Conservation (phyloP, 2,329 filamentous ascomycete species). For the Leptographium lundbergii region DNA sequence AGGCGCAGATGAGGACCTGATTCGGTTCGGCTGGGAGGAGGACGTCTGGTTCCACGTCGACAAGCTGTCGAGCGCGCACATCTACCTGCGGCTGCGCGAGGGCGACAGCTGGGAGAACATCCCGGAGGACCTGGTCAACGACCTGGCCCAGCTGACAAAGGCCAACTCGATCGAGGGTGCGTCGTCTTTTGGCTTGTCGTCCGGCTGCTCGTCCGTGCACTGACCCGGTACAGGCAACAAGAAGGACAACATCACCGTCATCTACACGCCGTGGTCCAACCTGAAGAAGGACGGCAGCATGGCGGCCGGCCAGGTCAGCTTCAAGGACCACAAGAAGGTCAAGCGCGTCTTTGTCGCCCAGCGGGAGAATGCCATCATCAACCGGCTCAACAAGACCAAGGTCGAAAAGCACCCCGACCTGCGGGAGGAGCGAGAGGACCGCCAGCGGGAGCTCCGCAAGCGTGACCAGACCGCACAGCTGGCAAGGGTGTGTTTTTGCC, state of each 20-base stretch:
- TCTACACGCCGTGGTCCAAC: conserved; percentile 95
- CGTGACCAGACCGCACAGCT: conserved; percentile 52
- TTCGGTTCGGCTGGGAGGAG: conserved; percentile 86
- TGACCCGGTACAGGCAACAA: conserved; percentile 60
- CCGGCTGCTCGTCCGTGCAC: background rate
- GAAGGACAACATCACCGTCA: conserved; percentile 91
- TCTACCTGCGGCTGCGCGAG: conserved; percentile 77
- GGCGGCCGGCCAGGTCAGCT: conserved; percentile 88
- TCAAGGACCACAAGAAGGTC: conserved; percentile 76
- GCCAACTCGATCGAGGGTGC: conserved; percentile 94
- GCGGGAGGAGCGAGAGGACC: conserved; percentile 67
- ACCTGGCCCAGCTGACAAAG: conserved; percentile 96
- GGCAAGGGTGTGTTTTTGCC: conserved; percentile 39
- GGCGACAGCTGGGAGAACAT: conserved; percentile 77
- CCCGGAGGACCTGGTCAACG: conserved; percentile 58
- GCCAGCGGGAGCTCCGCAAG: conserved; percentile 56
- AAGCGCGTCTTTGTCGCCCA: conserved; percentile 67
- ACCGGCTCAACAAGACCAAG: conserved; percentile 95
- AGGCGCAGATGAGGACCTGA: conserved; percentile 81
- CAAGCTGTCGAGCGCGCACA: conserved; percentile 91
- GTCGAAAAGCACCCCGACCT: conserved; percentile 81
- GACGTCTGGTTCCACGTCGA: conserved; percentile 99
- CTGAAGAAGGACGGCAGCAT: conserved; percentile 91
- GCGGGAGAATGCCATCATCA: conserved; percentile 83
- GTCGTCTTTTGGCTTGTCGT: no score